Conservation (phyloP, 2,329 filamentous ascomycete genomes). For the Talaromyces marneffei region DNA sequence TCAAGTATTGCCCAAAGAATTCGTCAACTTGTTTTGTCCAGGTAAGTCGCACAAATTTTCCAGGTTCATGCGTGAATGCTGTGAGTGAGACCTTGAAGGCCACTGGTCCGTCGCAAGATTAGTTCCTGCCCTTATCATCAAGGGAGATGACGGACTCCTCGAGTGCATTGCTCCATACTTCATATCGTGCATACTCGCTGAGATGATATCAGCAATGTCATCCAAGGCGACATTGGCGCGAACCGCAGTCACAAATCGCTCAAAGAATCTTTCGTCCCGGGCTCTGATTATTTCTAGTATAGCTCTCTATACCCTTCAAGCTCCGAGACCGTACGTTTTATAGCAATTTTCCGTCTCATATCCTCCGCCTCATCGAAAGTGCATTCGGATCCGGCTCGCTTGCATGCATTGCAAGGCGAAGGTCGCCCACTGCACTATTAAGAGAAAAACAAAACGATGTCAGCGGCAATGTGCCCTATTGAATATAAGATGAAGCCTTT, state of each 20-base stretch:
- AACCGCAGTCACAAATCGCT: conserved; percentile 25
- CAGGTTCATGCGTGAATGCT: neutral
- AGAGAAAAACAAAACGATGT: neutral
- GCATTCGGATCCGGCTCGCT: conserved; percentile 25
- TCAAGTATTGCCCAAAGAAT: neutral
- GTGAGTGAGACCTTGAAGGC: neutral
- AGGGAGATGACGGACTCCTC: neutral
- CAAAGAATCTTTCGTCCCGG: conserved; percentile 16
- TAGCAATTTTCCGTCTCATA: conserved; percentile 32
- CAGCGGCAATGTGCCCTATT: neutral
- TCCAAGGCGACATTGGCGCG: conserved; percentile 22
- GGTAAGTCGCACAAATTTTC: neutral
- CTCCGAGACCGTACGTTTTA: conserved; percentile 32
- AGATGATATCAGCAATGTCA: neutral
- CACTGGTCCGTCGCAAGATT: neutral
- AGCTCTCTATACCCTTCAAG: conserved; percentile 30
- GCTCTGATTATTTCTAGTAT: conserved; percentile 27
- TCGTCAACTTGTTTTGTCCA: too few species aligned
- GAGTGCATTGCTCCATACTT: neutral
- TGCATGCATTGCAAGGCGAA: conserved; percentile 33
- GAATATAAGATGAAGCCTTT: neutral
- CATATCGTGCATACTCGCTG: neutral
- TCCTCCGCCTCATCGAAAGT: conserved; percentile 33
- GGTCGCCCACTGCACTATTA: conserved; percentile 32
- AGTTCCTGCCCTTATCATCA: neutral